Base-by-base conservation (phyloP, 129 eudicot species). In the Flaveria ramosissima region DNA sequence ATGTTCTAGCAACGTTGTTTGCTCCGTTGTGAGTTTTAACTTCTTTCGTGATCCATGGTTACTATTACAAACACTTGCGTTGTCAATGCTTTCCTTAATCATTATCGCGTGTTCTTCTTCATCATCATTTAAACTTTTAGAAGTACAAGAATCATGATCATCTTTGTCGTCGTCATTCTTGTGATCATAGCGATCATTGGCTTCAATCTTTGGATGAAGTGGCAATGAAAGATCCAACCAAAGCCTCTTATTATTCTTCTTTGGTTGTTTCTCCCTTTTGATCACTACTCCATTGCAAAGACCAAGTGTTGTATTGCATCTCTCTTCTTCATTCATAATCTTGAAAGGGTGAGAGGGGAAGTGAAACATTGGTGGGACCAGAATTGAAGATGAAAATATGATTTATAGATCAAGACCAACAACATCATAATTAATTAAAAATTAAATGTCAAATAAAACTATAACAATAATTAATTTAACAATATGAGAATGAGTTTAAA, bases 221-320 rank as follows among this genome's bases (percentile, higher is more conserved):
- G 83, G 80, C 72, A 85, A 74, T 27, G 90, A 85, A 30, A 88
- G 88, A 81, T 88, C 81, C 68, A 88, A 80, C 79, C 83, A 81
- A 20, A 59, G 60, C 15, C 73, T 57, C 52, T 85, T 83, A n/a
- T 80, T 17, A 13, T 53, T 84, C 0, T 85, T 74, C 19, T 68
- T 52, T 32, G 43, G 23, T 71, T 70, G 68, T 42, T 73, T 43
- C 77, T 84, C 81, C 42, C 53, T 66, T 60, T 53, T 78, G 41
- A 73, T 64, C 41, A 76, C 77, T 45, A 26, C 62, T 57, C 64
- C 62, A 55, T 17, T 17, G 10, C 32, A 60, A 43, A 88, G 76
- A 27, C 80, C 85, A 45, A 85, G 85, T 14, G 79, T 80, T 70
- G 86, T 85, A 73, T 83, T 77, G 74, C 88, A 84, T 32, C 67